Percentiles rank a stretch among this genome's conserved stretches.
These are phyloP conservation scores for Chytriomyces hyalinus DNA, from an alignment of 192 early-diverging fungal genomes.

Conservation along the genomic window DNA sequence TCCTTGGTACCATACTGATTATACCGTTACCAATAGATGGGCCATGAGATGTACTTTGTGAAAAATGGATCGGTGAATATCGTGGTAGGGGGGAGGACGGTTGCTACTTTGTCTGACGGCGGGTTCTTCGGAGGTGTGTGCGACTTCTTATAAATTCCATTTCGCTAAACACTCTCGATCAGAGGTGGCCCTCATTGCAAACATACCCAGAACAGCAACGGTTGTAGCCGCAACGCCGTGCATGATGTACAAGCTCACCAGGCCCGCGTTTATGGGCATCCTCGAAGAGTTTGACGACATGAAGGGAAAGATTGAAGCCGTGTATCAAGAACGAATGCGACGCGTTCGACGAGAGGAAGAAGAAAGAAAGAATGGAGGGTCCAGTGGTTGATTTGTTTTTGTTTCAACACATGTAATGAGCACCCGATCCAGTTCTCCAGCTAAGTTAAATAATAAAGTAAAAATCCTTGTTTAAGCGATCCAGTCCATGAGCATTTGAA, in stretches of 20 bases:
- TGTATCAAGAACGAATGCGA: conserved; percentile 47
- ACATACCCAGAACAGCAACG: conserved; percentile 51
- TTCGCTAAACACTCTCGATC: background rate
- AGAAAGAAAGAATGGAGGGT: conserved; percentile 35
- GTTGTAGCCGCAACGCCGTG: conserved; percentile 32
- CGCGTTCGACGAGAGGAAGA: conserved; percentile 12
- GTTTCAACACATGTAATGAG: too few relatives aligned
- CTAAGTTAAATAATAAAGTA: background rate
- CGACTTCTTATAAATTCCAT: background rate
- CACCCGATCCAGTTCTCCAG: background rate
- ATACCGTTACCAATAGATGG: too few relatives aligned
- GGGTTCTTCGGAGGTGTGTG: conserved; percentile 43
- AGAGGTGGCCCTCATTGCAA: conserved; percentile 48
- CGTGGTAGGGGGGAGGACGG: conserved; percentile 33
- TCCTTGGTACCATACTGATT: background rate
- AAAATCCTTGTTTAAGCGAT: background rate
- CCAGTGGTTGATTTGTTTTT: background rate
- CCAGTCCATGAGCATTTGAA: conserved; percentile 24
- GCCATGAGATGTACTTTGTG: conserved; percentile 46
- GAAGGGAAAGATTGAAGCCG: conserved; percentile 26
- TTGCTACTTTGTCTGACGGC: conserved; percentile 35
- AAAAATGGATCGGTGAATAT: conserved; percentile 45
- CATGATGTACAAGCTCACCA: conserved; percentile 41
- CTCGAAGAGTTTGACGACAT: conserved; percentile 50
- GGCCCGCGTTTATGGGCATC: conserved; percentile 38